Percentiles rank a stretch among this genome's conserved stretches.
Evolutionary conservation across 2,329 filamentous ascomycete genomes (phyloP).

Genomic region (Corynespora cassiicola): DNA sequence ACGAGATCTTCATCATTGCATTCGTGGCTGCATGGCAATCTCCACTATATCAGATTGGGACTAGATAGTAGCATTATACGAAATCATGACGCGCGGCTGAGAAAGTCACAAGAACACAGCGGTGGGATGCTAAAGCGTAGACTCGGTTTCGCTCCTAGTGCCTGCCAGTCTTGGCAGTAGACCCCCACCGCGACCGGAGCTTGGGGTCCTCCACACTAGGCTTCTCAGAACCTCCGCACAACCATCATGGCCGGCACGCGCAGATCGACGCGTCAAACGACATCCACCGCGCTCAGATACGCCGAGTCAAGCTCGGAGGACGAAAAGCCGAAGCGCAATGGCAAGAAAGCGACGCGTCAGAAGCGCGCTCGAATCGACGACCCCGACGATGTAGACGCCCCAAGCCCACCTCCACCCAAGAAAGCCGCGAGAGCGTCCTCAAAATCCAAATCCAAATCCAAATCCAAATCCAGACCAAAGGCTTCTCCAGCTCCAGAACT

Average conservation of each 20-base stretch:
- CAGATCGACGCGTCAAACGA: constrained; percentile 35
- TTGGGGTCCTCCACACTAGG: too few species aligned
- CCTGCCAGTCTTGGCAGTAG: too few species aligned
- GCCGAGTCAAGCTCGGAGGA: constrained; percentile 25
- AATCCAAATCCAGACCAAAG: constrained; percentile 10
- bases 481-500: constrained; percentile 7
- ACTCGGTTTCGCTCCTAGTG: too few species aligned
- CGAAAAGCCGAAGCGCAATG: constrained; percentile 24
- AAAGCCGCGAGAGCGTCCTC: constrained; percentile 21
- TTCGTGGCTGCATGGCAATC: too few species aligned
- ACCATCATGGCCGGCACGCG: constrained; percentile 34
- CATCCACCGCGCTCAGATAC: constrained; percentile 23
- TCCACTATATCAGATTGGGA: too few species aligned
- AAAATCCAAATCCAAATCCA: constrained; percentile 15
- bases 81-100: too few species aligned
- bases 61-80: too few species aligned
- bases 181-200: too few species aligned
- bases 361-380: constrained; percentile 34
- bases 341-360: constrained; percentile 29
- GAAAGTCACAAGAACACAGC: too few species aligned
- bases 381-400: constrained; percentile 10
- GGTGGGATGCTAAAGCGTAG: too few species aligned
- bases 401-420: constrained; percentile 24
- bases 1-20: too few species aligned
- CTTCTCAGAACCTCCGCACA: too few species aligned